Conservation (phyloP, 768 basidiomycete species). For the Boletus subparvulus region DNA sequence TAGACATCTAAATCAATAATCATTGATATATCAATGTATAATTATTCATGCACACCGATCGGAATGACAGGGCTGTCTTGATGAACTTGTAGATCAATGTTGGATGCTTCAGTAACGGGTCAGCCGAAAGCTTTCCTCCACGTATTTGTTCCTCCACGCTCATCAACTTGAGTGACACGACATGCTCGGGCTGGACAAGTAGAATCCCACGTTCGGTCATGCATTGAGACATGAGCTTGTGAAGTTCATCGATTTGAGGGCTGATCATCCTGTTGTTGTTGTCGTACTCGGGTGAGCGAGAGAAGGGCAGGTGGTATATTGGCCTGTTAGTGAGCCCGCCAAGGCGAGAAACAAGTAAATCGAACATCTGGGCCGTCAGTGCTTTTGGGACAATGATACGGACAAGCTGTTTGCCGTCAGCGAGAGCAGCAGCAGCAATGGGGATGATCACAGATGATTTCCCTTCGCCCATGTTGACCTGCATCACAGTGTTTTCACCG, state of each 20-base stretch:
- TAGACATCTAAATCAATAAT: too few relatives aligned
- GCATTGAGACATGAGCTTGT: constrained; percentile 39
- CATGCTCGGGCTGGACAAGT: constrained; percentile 49
- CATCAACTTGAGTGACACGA: constrained; percentile 47
- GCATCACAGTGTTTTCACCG: constrained; percentile 37
- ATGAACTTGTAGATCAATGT: not conserved
- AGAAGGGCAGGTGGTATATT: constrained; percentile 48
- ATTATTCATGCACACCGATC: not conserved
- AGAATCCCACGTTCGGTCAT: constrained; percentile 37
- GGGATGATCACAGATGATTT: constrained; percentile 48
- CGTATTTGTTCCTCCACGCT: constrained; percentile 34
- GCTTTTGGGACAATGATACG: constrained; percentile 47
- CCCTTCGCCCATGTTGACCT: constrained; percentile 58
- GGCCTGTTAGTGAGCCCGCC: constrained; percentile 44
- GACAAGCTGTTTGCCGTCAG: constrained; percentile 40
- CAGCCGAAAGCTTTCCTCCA: not conserved
- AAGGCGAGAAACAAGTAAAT: constrained; percentile 39
- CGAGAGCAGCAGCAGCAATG: constrained; percentile 38
- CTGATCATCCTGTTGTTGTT: not conserved
- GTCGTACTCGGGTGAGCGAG: constrained; percentile 33
- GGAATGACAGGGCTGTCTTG: not conserved
- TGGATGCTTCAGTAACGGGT: constrained; percentile 12
- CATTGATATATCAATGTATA: not conserved
- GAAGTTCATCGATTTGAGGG: constrained; percentile 21
- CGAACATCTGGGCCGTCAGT: constrained; percentile 43